Conservation (phyloP, 2,329 filamentous ascomycete species). For the Orbilia blumenaviensis region DNA sequence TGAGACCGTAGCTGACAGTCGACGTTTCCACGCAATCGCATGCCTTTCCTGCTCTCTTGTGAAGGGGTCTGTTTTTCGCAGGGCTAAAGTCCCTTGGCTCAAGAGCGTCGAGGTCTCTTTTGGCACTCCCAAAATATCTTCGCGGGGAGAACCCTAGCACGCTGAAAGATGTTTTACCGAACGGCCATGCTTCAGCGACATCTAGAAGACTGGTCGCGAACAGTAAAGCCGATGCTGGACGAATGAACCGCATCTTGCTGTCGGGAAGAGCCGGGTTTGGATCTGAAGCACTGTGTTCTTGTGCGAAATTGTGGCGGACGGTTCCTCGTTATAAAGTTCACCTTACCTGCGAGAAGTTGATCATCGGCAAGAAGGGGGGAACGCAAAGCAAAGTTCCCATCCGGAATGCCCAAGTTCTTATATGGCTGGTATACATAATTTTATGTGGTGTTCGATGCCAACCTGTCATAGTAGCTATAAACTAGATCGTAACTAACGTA, state of each 20-base stretch:
- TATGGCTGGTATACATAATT: conserved; percentile 10
- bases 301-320: not conserved
- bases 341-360: conserved; percentile 12
- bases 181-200: not conserved
- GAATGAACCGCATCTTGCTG: conserved; percentile 24
- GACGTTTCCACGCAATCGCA: conserved; percentile 6
- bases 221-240: not conserved
- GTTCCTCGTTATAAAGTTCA: conserved; percentile 19
- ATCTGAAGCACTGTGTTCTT: not conserved
- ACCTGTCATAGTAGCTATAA: conserved; percentile 7
- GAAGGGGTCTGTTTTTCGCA: not conserved
- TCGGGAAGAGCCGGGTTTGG: not conserved
- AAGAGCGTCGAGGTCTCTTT: conserved; percentile 4
- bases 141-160: not conserved
- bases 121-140: not conserved
- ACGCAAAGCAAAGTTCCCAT: conserved; percentile 9
- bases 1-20: conserved; percentile 11
- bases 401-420: conserved; percentile 31
- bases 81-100: conserved; percentile 8
- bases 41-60: conserved; percentile 9
- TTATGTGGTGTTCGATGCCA: not conserved
- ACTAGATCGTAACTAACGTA: conserved; percentile 1
- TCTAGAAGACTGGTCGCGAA: conserved; percentile 11
- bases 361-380: conserved; percentile 31
- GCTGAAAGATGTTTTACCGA: not conserved